A percentile compares a stretch with the other conserved stretches of the same genome.
phyloP scores from a whole-genome alignment of 2,329 filamentous ascomycete species.

The Rutstroemia sp. region DNA sequence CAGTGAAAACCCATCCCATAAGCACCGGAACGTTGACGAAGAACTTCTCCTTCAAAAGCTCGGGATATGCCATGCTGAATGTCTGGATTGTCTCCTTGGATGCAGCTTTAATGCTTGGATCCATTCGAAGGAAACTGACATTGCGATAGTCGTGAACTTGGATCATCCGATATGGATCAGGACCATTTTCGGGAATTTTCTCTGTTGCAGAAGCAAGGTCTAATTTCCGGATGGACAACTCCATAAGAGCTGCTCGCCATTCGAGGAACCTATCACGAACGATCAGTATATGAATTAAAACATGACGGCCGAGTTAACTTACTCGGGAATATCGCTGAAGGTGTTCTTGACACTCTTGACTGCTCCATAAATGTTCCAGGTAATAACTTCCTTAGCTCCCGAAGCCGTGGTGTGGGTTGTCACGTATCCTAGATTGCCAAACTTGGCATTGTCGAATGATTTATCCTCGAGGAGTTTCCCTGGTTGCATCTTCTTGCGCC shows the following conservation, averaged over 20 bases:
- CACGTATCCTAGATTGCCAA: conserved; percentile 72
- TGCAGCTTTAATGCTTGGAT: conserved; percentile 67
- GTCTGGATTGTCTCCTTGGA: conserved; percentile 74
- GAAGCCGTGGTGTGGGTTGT: conserved; percentile 55
- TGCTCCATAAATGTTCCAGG: conserved; percentile 89
- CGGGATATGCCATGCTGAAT: conserved; percentile 79
- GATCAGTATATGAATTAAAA: not conserved
- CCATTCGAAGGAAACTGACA: conserved; percentile 78
- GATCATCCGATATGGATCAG: conserved; percentile 83
- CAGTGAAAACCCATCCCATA: conserved; percentile 80
- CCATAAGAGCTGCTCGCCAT: conserved; percentile 89
- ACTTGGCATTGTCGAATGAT: conserved; percentile 61
- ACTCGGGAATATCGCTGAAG: conserved; percentile 78
- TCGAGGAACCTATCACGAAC: conserved; percentile 63
- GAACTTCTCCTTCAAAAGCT: conserved; percentile 85
- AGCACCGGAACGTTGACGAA: conserved; percentile 89
- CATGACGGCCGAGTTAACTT: conserved; percentile 32
- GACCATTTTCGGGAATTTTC: conserved; percentile 52
- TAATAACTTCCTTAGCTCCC: conserved; percentile 56
- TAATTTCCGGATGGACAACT: conserved; percentile 70
- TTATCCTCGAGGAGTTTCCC: conserved; percentile 54
- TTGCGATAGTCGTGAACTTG: conserved; percentile 92
- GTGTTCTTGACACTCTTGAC: conserved; percentile 75
- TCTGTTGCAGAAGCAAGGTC: conserved; percentile 60
- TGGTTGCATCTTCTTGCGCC: conserved; percentile 73